Conservation (phyloP, 768 basidiomycete genomes). For the Leucogyrophana mollusca region DNA sequence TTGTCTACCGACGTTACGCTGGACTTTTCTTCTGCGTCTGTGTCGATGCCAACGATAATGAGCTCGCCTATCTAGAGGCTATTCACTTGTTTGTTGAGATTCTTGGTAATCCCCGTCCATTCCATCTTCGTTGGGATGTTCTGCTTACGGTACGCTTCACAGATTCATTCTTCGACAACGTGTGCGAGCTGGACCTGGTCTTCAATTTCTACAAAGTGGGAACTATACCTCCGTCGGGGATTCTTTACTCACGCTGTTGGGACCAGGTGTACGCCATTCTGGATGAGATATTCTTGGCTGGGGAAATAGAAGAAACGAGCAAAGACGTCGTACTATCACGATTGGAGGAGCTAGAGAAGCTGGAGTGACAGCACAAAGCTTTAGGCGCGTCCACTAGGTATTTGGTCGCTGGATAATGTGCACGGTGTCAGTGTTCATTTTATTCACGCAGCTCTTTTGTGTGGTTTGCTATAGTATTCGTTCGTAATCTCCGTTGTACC, state of each 20-base stretch:
- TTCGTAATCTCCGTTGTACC: too few relatives aligned
- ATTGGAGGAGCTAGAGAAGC: slow-evolving; percentile 89
- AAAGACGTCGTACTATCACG: slow-evolving; percentile 93
- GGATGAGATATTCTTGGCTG: slow-evolving; percentile 97
- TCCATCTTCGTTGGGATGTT: not conserved
- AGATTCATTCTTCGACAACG: slow-evolving; percentile 99
- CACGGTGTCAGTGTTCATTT: not conserved
- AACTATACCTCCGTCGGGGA: not conserved
- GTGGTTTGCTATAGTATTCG: not conserved
- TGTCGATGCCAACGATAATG: slow-evolving; percentile 98
- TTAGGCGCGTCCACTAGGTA: not conserved
- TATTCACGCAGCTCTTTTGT: not conserved
- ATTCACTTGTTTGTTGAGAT: slow-evolving; percentile 99
- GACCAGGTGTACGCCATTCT: slow-evolving; percentile 94
- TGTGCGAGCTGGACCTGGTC: slow-evolving; percentile 96
- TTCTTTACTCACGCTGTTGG: not conserved
- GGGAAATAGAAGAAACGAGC: slow-evolving; percentile 97
- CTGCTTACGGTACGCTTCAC: slow-evolving; percentile 1
- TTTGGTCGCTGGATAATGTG: not conserved
- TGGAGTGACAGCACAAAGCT: slow-evolving; percentile 54
- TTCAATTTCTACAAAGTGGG: slow-evolving; percentile 97
- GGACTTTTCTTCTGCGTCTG: slow-evolving; percentile 98
- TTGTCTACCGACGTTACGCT: slow-evolving; percentile 95
- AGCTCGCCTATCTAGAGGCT: slow-evolving; percentile 94
- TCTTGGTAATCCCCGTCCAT: slow-evolving; percentile 53